Percentiles rank a stretch among this genome's conserved stretches.
phyloP scores from a whole-genome alignment of 257 asterid genomes.

The Rehmannia glutinosa region DNA sequence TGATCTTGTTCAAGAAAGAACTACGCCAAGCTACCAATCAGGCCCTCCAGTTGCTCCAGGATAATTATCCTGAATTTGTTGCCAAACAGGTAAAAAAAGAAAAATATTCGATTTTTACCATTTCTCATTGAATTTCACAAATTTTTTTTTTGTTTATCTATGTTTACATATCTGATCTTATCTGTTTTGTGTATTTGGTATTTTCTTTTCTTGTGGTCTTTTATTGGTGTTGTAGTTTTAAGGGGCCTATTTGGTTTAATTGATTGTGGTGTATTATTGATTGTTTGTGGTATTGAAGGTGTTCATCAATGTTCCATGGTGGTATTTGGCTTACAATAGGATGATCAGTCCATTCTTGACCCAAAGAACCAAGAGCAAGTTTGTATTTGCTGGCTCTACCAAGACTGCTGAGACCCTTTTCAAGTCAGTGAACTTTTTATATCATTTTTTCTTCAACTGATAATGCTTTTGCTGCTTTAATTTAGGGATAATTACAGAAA shows the following conservation, averaged over 20 bases:
- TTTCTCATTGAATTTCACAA: not conserved
- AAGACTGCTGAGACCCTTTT: conserved; percentile 83
- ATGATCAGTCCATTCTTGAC: conserved; percentile 88
- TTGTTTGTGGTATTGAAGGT: conserved; percentile 42
- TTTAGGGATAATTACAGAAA: too few species aligned
- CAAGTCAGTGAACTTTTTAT: conserved; percentile 43
- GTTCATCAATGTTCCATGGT: conserved; percentile 97
- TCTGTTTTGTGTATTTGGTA: too few species aligned
- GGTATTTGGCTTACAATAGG: conserved; percentile 89
- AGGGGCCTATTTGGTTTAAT: not conserved
- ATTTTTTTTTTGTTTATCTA: not conserved
- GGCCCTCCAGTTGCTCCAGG: conserved; percentile 88
- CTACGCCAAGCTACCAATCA: conserved; percentile 79
- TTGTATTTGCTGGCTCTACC: conserved; percentile 92
- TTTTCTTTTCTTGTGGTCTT: not conserved
- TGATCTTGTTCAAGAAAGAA: conserved; percentile 77
- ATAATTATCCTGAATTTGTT: conserved; percentile 92
- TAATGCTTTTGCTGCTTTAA: not conserved
- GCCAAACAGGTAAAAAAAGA: conserved; percentile 79
- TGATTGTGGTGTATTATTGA: not conserved
- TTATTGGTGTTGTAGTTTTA: not conserved
- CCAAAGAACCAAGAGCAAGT: conserved; percentile 96
- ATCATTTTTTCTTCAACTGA: not conserved
- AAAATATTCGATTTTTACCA: not conserved
- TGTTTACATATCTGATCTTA: not conserved